A percentile compares a stretch with the other conserved stretches of the same genome.
Conservation (phyloP, 2,329 filamentous ascomycete species). For the Curvularia sp. region DNA sequence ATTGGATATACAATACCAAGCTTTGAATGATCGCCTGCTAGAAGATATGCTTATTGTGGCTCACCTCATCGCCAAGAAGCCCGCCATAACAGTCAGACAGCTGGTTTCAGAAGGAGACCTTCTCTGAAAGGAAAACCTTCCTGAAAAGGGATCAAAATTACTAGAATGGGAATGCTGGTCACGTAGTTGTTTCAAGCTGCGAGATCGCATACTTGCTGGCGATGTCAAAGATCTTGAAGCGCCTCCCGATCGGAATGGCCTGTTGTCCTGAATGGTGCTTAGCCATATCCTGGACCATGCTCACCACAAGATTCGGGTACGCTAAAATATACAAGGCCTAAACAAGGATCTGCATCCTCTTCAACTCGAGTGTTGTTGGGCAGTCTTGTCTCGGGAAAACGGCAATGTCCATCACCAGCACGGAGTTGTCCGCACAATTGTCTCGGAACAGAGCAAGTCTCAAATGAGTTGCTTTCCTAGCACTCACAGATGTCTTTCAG, state of each 20-base stretch:
- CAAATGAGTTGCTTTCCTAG: neutral
- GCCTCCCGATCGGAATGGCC: neutral
- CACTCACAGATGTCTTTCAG: neutral
- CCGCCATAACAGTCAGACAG: slow-evolving; percentile 8
- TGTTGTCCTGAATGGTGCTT: neutral
- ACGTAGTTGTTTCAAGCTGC: neutral
- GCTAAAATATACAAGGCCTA: neutral
- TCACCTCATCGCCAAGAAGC: slow-evolving; percentile 18
- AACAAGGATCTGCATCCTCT: slow-evolving; percentile 7
- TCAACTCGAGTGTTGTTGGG: slow-evolving; percentile 7
- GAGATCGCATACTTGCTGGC: neutral
- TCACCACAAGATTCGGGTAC: neutral
- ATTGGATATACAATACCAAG: slow-evolving; percentile 26
- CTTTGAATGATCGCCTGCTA: slow-evolving; percentile 31
- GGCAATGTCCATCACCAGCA: slow-evolving; percentile 2
- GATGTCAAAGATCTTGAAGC: neutral
- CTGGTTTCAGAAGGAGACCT: neutral
- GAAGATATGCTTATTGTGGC: slow-evolving; percentile 28
- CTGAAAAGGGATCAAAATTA: neutral
- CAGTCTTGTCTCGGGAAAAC: neutral
- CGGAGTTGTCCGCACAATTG: neutral
- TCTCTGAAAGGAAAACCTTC: neutral
- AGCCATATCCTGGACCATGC: neutral
- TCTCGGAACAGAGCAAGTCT: neutral
- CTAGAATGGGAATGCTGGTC: neutral